phyloP scores from a whole-genome alignment of 495 filamentous ascomycete genomes.

The Amniculicola lignicola region DNA sequence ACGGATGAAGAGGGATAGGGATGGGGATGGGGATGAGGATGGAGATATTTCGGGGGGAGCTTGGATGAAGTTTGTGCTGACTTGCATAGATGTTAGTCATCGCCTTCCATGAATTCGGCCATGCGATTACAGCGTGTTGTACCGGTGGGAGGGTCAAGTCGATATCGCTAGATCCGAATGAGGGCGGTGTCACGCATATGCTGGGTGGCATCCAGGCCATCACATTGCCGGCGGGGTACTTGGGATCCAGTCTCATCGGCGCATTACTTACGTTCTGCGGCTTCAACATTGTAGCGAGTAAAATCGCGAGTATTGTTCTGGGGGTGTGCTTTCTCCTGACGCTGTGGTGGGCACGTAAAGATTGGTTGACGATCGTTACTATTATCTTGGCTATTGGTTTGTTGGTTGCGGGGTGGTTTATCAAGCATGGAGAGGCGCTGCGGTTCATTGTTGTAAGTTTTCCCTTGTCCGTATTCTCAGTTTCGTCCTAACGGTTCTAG shows the following conservation, averaged over 20 bases:
- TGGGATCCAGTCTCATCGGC: constrained; percentile 72
- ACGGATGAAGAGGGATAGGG: too few relatives aligned
- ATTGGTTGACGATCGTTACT: constrained; percentile 73
- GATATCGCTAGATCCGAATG: constrained; percentile 66
- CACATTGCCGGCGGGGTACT: constrained; percentile 73
- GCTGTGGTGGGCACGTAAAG: constrained; percentile 73
- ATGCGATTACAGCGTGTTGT: constrained; percentile 68
- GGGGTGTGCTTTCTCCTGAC: constrained; percentile 73
- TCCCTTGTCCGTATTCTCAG: not conserved
- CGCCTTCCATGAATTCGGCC: constrained; percentile 79
- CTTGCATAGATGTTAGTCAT: constrained; percentile 71
- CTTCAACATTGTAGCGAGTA: constrained; percentile 75
- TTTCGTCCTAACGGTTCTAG: constrained; percentile 26
- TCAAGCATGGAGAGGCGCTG: constrained; percentile 67
- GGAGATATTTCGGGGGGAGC: too few relatives aligned
- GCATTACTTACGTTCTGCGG: constrained; percentile 75
- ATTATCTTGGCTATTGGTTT: constrained; percentile 66
- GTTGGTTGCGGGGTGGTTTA: constrained; percentile 76
- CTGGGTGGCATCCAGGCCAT: constrained; percentile 69
- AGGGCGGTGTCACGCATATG: constrained; percentile 76
- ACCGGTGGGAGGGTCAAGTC: constrained; percentile 71
- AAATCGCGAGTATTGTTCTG: constrained; percentile 68
- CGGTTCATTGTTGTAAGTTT: constrained; percentile 61
- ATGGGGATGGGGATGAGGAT: too few relatives aligned
- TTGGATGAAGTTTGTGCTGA: constrained; percentile 2